Evolutionary conservation across 495 filamentous ascomycete species (phyloP), one percentile per base, ranked within the genome.

Genomic region (Penicillium simplicissimum): DNA sequence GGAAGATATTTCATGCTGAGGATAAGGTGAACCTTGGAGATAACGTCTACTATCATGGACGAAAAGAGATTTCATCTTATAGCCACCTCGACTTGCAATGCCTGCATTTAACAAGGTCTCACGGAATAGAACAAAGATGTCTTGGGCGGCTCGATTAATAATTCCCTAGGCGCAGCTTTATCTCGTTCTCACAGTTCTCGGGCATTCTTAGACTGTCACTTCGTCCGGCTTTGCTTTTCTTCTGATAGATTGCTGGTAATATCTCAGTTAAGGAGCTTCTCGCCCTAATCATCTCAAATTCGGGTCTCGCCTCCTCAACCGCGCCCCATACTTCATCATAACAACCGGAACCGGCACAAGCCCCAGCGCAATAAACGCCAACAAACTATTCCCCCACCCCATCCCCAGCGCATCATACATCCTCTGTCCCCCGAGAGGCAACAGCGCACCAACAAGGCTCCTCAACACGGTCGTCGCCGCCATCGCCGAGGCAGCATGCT

Each of bases 401-500:
- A 71, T 45, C 0, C 75, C 75, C 14, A 80, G 60, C 8, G 21
- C 60, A 19, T 71, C 47, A 59, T 80, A 82, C 63, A 82, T 59
- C 13, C 43, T 52, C 14, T 67, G 70, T 13, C 67, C 79, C 6
- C 63, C 72, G 15, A 81, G 64, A 4, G 80, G 78, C 10, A 82
- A 34, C 0, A 77, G 33, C 7, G 75, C 77, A 15, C 69, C 78
- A 17, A 74, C 81, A 13, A 88, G 43, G 48, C 72, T 81, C 35
- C 89, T 76, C 52, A 91, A 69, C 4, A 90, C 79, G 6, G 82
- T 82, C 1, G 79, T 78, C 1, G 89, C 87, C 14, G 75, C 85
- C 23, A 88, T 73, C 0, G 86, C 89, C 37, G 76, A 82, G 10
- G 89, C 88, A 1, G 88, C 87, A 67, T 82, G 90, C 9, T 77